Percentiles rank a stretch among this genome's conserved stretches.
Conservation (phyloP, 2,329 filamentous ascomycete species). For the Chaetomiaceae sp. region DNA sequence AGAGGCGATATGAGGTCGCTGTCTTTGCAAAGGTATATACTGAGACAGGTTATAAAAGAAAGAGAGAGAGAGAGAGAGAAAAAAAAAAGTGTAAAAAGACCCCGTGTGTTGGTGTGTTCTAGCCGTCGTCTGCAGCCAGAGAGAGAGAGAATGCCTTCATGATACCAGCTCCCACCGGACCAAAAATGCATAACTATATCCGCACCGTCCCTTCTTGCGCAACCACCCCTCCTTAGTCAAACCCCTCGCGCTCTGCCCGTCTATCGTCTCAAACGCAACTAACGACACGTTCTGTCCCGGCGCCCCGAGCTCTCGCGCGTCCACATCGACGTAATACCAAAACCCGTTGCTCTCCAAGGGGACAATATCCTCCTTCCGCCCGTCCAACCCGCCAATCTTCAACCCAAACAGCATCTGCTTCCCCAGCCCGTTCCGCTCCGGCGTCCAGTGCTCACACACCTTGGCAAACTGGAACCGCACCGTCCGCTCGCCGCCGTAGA, state of each 20-base stretch:
- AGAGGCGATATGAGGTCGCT: not conserved
- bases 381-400: constrained; percentile 61
- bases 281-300: constrained; percentile 66
- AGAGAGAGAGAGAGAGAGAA: too few species aligned
- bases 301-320: constrained; percentile 58
- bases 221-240: constrained; percentile 46
- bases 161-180: constrained; percentile 47
- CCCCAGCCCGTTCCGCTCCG: constrained; percentile 62
- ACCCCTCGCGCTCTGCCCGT: constrained; percentile 45
- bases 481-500: constrained; percentile 47
- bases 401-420: constrained; percentile 69
- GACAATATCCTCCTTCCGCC: constrained; percentile 62
- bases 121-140: not conserved
- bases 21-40: not conserved
- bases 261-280: constrained; percentile 51
- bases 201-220: constrained; percentile 40
- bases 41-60: too few species aligned
- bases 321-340: constrained; percentile 78
- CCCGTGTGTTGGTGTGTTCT: not conserved
- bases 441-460: constrained; percentile 76
- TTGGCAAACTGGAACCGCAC: constrained; percentile 78
- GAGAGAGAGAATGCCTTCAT: not conserved
- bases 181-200: constrained; percentile 44
- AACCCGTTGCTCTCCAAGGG: constrained; percentile 73
- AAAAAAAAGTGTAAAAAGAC: too few species aligned